phyloP scores from a whole-genome alignment of 2,329 filamentous ascomycete species.

The Aspergillus flavus region DNA sequence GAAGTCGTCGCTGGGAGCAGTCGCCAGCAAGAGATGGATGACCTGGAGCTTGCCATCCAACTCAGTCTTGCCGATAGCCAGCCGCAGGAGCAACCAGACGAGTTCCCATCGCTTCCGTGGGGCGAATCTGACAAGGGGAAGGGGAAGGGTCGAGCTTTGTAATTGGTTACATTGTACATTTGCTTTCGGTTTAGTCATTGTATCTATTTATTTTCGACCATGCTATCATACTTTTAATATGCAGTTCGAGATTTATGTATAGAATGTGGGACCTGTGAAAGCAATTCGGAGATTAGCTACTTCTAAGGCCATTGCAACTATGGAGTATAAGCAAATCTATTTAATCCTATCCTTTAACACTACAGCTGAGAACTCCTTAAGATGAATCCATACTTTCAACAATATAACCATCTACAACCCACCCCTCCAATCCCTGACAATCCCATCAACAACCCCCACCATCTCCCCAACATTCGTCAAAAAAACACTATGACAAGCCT shows the following conservation, averaged over 20 bases:
- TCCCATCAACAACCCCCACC: conserved; percentile 15
- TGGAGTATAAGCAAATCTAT: neutral
- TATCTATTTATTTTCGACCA: neutral
- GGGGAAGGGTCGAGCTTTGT: conserved; percentile 36
- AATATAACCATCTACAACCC: conserved; percentile 1
- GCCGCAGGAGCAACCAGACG: conserved; percentile 44
- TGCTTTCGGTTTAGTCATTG: neutral
- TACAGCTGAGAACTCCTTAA: neutral
- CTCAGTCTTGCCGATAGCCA: conserved; percentile 63
- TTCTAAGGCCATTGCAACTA: neutral
- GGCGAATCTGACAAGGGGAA: conserved; percentile 33
- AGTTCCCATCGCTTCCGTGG: conserved; percentile 35
- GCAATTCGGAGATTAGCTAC: neutral
- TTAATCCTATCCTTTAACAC: neutral
- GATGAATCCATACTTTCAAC: too few relatives aligned
- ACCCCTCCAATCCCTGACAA: conserved; percentile 13
- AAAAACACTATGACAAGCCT: conserved; percentile 22
- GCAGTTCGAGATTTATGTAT: neutral
- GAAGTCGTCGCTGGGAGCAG: conserved; percentile 36
- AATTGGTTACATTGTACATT: neutral
- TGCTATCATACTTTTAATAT: neutral
- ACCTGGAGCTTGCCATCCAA: conserved; percentile 64
- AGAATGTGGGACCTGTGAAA: neutral
- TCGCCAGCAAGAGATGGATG: conserved; percentile 53
- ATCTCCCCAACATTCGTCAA: conserved; percentile 17